Conservation (phyloP, 208 protist genomes). For the Angomonas ambiguus region DNA sequence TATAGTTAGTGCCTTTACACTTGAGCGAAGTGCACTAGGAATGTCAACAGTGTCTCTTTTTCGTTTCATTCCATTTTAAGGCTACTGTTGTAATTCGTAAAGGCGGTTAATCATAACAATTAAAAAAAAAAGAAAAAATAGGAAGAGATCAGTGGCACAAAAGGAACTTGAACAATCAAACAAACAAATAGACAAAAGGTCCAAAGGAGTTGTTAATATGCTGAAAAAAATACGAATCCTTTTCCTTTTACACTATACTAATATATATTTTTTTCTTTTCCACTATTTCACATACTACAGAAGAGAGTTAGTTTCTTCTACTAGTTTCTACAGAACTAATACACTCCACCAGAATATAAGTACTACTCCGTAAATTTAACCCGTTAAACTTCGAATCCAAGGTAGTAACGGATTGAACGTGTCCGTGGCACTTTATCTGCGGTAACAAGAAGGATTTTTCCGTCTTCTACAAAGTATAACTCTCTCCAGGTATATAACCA, state of each 20-base stretch:
- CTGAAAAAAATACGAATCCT: too few species aligned
- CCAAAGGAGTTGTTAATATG: too few species aligned
- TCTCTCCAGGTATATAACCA: conserved; percentile 71
- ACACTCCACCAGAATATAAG: too few species aligned
- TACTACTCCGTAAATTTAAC: too few species aligned
- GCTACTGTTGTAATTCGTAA: not conserved
- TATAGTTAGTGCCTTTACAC: conserved; percentile 67
- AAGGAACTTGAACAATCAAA: too few species aligned
- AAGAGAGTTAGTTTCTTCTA: not conserved
- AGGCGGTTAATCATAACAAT: not conserved
- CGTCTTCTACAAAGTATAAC: conserved; percentile 80
- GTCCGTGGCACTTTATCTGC: conserved; percentile 57
- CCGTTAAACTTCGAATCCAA: conserved; percentile 18
- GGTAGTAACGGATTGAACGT: conserved; percentile 34
- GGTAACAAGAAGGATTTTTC: conserved; percentile 71
- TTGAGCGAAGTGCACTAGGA: conserved; percentile 36
- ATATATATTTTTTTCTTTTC: conserved; percentile 1
- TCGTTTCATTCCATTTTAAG: too few species aligned
- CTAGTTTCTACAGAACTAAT: too few species aligned
- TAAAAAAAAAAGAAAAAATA: conserved; percentile 9
- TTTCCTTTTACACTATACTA: too few species aligned
- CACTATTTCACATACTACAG: not conserved
- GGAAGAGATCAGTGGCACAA: conserved; percentile 1
- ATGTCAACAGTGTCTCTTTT: conserved; percentile 15
- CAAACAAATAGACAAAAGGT: too few species aligned